Conservation (phyloP, 768 basidiomycete genomes). For the Psilocybe azurescens region DNA sequence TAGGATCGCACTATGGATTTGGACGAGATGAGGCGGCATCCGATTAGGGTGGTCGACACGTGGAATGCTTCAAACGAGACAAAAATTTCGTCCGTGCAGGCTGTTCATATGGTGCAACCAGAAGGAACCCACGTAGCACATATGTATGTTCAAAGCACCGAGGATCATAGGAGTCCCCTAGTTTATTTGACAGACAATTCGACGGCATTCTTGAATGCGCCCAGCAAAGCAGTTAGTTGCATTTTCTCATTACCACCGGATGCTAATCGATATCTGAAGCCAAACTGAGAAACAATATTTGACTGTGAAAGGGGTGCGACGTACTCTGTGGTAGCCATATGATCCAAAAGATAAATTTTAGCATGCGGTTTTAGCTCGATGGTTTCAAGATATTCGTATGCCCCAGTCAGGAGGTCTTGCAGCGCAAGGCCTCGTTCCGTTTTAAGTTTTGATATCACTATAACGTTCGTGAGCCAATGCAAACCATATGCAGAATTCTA, state of each 20-base stretch:
- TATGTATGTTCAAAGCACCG: background rate
- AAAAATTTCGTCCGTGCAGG: too few species aligned
- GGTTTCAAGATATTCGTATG: conserved; percentile 88
- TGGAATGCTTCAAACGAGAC: too few species aligned
- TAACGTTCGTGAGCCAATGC: background rate
- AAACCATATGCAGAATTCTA: conserved; percentile 2
- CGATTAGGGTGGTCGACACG: too few species aligned
- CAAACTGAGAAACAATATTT: background rate
- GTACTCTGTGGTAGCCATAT: conserved; percentile 95
- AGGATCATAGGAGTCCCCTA: conserved; percentile 14
- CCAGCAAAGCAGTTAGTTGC: conserved; percentile 89
- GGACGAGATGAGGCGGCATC: too few species aligned
- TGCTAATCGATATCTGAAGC: conserved; percentile 81
- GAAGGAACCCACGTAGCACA: too few species aligned
- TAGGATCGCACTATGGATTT: too few species aligned
- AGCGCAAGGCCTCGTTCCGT: conserved; percentile 92
- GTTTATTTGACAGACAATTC: conserved; percentile 63
- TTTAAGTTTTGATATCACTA: conserved; percentile 89
- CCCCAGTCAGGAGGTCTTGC: conserved; percentile 91
- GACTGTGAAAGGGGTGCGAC: conserved; percentile 31
- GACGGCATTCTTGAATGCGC: conserved; percentile 92
- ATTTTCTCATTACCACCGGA: conserved; percentile 95
- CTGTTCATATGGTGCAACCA: too few species aligned
- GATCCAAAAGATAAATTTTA: conserved; percentile 90
- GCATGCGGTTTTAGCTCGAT: conserved; percentile 87